Percentiles rank a stretch among this genome's conserved stretches.
phyloP scores from a whole-genome alignment of 768 basidiomycete genomes.

The Lactarius sp. region DNA sequence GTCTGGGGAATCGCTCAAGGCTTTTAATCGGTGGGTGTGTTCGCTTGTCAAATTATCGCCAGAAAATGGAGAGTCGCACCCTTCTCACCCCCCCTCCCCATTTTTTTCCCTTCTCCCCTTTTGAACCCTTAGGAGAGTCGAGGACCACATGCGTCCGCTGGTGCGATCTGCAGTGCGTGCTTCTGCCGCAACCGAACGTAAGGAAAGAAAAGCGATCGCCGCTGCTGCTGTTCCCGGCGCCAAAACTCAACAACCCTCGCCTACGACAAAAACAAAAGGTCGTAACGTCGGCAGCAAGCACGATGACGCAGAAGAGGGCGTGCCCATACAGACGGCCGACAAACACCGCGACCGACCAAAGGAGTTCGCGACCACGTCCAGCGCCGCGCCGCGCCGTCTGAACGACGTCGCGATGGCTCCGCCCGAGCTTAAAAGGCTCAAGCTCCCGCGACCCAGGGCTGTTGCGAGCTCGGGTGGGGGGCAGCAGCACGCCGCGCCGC shows the following conservation, averaged over 20 bases:
- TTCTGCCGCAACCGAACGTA: slow-evolving; percentile 50
- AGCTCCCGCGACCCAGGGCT: slow-evolving; percentile 39
- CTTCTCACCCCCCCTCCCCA: neutral
- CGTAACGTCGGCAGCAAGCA: neutral
- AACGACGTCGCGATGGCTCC: slow-evolving; percentile 70
- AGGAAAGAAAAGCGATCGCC: slow-evolving; percentile 33
- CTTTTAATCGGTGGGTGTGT: slow-evolving; percentile 65
- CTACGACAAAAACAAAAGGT: neutral
- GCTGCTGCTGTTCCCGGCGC: slow-evolving; percentile 32
- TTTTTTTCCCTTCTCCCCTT: too few relatives aligned
- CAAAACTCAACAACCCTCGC: slow-evolving; percentile 6
- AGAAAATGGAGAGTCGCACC: neutral
- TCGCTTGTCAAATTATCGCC: neutral
- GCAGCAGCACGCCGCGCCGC: neutral
- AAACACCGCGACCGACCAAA: slow-evolving; percentile 28
- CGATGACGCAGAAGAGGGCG: neutral
- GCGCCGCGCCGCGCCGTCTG: slow-evolving; percentile 57
- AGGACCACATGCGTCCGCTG: slow-evolving; percentile 61
- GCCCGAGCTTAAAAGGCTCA: slow-evolving; percentile 52
- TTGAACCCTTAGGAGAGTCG: slow-evolving; percentile 53
- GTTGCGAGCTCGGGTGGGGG: neutral
- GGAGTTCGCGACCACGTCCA: slow-evolving; percentile 48
- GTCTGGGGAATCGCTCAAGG: slow-evolving; percentile 65
- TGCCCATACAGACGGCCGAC: neutral
- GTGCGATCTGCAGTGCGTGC: slow-evolving; percentile 56